A percentile compares a stretch with the other conserved stretches of the same genome.
Evolutionary conservation across 1,284 basidiomycete genomes (phyloP).

Genomic region (Trametes sp.): DNA sequence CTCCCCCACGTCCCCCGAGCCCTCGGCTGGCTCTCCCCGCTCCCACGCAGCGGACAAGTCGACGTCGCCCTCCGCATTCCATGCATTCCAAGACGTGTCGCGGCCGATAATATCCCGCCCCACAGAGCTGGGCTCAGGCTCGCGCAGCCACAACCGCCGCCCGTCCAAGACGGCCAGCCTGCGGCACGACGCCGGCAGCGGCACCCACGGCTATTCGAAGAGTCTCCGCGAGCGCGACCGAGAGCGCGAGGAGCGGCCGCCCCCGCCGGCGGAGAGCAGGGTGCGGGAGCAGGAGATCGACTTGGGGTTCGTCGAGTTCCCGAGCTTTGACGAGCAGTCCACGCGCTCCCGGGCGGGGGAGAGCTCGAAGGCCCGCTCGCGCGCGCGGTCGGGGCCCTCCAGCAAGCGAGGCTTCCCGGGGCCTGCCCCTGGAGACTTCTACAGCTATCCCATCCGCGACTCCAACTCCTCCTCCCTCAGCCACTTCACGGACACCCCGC

Average conservation of each 20-base stretch:
- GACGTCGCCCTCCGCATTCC: conserved; percentile 45
- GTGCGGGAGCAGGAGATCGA: conserved; percentile 26
- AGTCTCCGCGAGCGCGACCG: conserved; percentile 21
- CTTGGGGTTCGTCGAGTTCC: conserved; percentile 33
- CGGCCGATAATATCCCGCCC: conserved; percentile 37
- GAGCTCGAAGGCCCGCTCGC: conserved; percentile 33
- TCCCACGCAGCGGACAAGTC: conserved; percentile 36
- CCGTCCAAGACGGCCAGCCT: conserved; percentile 36
- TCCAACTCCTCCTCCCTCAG: conserved; percentile 67
- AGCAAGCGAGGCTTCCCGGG: conserved; percentile 52
- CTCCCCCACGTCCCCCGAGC: conserved; percentile 42
- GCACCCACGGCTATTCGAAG: conserved; percentile 26
- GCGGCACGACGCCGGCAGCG: conserved; percentile 29
- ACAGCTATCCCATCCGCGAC: conserved; percentile 56
- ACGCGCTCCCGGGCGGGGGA: conserved; percentile 28
- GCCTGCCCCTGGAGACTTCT: conserved; percentile 42
- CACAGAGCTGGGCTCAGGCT: conserved; percentile 25
- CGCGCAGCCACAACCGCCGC: conserved; percentile 32
- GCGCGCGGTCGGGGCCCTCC: conserved; percentile 59
- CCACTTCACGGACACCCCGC: conserved; percentile 68
- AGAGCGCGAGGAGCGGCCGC: conserved; percentile 10
- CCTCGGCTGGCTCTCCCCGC: conserved; percentile 27
- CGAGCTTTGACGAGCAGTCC: conserved; percentile 29
- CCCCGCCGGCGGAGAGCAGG: conserved; percentile 23
- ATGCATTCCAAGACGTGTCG: conserved; percentile 34